Conservation (phyloP, 208 protist genomes). For the Endotrypanum monterogeii region DNA sequence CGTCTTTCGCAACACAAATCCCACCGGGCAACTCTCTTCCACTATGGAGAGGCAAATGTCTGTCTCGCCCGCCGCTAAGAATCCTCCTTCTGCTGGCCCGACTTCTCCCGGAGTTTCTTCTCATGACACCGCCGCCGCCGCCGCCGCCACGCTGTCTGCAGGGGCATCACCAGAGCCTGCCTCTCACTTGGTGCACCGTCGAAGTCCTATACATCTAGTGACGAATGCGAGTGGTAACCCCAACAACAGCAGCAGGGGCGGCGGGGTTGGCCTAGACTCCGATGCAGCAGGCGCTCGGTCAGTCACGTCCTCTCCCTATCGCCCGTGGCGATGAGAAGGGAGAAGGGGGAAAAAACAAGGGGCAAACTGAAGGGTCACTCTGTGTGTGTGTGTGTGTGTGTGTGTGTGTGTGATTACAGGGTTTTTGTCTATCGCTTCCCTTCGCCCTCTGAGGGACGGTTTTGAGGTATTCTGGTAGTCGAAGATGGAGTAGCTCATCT, state of each 20-base stretch:
- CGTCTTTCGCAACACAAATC: slow-evolving; percentile 47
- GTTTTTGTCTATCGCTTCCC: slow-evolving; percentile 1
- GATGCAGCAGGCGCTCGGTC: slow-evolving; percentile 8
- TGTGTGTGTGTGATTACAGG: neutral
- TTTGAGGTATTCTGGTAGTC: neutral
- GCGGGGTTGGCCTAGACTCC: neutral
- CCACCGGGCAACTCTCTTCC: slow-evolving; percentile 12
- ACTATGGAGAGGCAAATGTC: neutral
- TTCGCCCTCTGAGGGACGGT: neutral
- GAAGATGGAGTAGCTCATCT: neutral
- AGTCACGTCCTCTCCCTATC: slow-evolving; percentile 20
- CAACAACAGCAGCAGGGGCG: neutral
- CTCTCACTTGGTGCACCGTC: slow-evolving; percentile 11
- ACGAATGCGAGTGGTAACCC: neutral
- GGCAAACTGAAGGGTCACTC: neutral
- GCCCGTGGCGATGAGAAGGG: slow-evolving; percentile 27
- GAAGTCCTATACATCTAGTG: slow-evolving; percentile 8
- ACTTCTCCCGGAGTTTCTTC: neutral
- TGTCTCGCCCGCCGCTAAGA: neutral
- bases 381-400: slow-evolving; percentile 8
- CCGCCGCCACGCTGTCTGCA: neutral
- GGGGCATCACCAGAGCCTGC: neutral
- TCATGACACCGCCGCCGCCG: neutral
- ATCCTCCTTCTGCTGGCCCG: neutral
- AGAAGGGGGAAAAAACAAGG: neutral